These are phyloP conservation scores for Plasmopara muralis DNA, from an alignment of 352 stramenopile species.

Conservation along the genomic window DNA sequence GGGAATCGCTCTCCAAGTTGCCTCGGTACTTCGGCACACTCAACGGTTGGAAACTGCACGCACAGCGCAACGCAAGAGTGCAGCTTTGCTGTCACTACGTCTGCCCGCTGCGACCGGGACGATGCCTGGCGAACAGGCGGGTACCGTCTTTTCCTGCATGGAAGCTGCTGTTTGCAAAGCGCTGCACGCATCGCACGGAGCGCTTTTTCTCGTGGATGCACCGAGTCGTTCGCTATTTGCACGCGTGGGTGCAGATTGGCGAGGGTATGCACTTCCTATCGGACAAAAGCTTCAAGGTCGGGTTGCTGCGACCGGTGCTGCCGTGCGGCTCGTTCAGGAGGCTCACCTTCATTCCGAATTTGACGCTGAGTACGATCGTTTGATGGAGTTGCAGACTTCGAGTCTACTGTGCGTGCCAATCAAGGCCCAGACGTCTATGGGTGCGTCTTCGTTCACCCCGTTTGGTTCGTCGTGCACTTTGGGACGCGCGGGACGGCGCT, in stretches of 20 bases:
- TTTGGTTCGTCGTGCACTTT: constrained; percentile 10
- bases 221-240: constrained; percentile 62
- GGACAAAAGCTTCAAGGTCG: constrained; percentile 62
- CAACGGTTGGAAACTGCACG: constrained; percentile 54
- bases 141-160: constrained; percentile 23
- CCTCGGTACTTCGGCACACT: constrained; percentile 62
- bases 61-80: constrained; percentile 50
- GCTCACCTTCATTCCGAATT: constrained; percentile 58
- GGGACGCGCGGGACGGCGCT: constrained; percentile 19
- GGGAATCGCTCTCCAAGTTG: constrained; percentile 59
- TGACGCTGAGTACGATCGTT: constrained; percentile 53
- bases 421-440: constrained; percentile 33
- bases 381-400: constrained; percentile 52
- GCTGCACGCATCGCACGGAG: constrained; percentile 34
- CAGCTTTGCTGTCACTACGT: constrained; percentile 44
- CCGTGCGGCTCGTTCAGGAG: constrained; percentile 47
- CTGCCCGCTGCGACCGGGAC: constrained; percentile 24
- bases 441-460: constrained; percentile 12
- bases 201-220: constrained; percentile 75
- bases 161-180: constrained; percentile 27
- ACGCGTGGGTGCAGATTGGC: constrained; percentile 53
- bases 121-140: constrained; percentile 27
- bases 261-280: constrained; percentile 62
- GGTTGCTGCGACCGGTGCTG: constrained; percentile 54
- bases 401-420: constrained; percentile 73